A percentile compares a stretch with the other conserved stretches of the same genome.
phyloP scores from a whole-genome alignment of 805 yeast genomes.

The Teunomyces stri region DNA sequence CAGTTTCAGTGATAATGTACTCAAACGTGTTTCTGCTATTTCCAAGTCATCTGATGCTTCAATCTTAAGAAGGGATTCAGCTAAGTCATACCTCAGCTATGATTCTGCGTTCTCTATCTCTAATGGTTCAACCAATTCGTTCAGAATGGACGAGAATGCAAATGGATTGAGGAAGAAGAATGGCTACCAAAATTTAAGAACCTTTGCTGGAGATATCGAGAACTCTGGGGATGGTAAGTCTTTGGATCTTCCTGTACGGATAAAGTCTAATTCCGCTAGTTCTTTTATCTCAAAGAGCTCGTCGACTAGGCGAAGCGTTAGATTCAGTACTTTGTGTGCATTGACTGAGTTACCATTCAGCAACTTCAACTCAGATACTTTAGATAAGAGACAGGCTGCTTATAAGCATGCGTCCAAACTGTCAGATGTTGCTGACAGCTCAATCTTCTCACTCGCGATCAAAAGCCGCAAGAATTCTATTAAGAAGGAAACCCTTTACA shows the following conservation, averaged over 20 bases:
- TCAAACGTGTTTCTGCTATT: slow-evolving; percentile 16
- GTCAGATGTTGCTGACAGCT: slow-evolving; percentile 31
- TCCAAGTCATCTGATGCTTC: slow-evolving; percentile 36
- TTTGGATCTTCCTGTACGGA: slow-evolving; percentile 12
- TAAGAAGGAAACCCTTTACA: slow-evolving; percentile 8
- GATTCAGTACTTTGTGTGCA: slow-evolving; percentile 38
- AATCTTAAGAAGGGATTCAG: slow-evolving; percentile 34
- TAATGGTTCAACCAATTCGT: slow-evolving; percentile 14
- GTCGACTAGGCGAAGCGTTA: slow-evolving; percentile 27
- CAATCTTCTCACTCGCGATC: slow-evolving; percentile 32
- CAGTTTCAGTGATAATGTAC: slow-evolving; percentile 22
- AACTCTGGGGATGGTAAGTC: not conserved
- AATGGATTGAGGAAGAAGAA: slow-evolving; percentile 46
- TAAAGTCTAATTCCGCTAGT: slow-evolving; percentile 15
- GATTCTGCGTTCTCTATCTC: slow-evolving; percentile 52
- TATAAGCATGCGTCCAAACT: slow-evolving; percentile 18
- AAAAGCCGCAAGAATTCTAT: slow-evolving; percentile 18
- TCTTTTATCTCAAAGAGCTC: slow-evolving; percentile 22
- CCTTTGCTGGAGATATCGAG: slow-evolving; percentile 15
- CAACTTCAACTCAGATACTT: slow-evolving; percentile 5
- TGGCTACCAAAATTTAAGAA: slow-evolving; percentile 49
- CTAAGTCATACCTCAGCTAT: slow-evolving; percentile 55
- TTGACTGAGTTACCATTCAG: slow-evolving; percentile 40
- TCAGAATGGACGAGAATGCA: slow-evolving; percentile 14
- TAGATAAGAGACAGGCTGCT: slow-evolving; percentile 9